phyloP scores from a whole-genome alignment of 1,284 basidiomycete genomes.

The Cryptococcus sp. region DNA sequence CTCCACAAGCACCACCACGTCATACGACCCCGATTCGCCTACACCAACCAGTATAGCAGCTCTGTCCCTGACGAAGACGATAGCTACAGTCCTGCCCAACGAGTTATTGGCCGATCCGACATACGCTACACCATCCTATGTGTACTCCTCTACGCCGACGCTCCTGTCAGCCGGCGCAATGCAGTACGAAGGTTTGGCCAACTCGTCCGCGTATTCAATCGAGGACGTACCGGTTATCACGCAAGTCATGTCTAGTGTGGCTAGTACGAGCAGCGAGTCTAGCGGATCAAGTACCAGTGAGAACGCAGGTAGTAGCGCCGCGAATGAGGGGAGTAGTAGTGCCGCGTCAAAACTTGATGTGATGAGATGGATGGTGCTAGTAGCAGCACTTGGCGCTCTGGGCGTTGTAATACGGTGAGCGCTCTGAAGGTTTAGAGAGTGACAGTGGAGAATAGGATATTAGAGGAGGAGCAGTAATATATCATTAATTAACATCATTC shows the following conservation, averaged over 20 bases:
- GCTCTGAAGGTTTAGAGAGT: too few species aligned
- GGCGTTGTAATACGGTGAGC: too few species aligned
- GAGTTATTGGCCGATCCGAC: slow-evolving; percentile 68
- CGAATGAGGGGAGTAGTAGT: not conserved
- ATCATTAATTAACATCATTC: too few species aligned
- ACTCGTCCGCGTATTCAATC: slow-evolving; percentile 29
- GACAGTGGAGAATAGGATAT: too few species aligned
- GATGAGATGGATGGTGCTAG: too few species aligned
- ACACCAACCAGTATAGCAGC: slow-evolving; percentile 35
- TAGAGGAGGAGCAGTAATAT: too few species aligned
- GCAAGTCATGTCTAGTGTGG: slow-evolving; percentile 12
- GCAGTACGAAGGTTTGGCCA: slow-evolving; percentile 40
- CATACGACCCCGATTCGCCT: slow-evolving; percentile 24
- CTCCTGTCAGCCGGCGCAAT: slow-evolving; percentile 54
- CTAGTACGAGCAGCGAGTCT: slow-evolving; percentile 2
- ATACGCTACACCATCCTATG: slow-evolving; percentile 66
- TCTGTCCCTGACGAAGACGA: slow-evolving; percentile 63
- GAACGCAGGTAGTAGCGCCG: not conserved
- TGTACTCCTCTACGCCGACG: slow-evolving; percentile 58
- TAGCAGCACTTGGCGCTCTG: too few species aligned
- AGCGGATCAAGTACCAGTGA: slow-evolving; percentile 5
- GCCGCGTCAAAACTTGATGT: not conserved
- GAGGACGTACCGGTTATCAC: slow-evolving; percentile 25
- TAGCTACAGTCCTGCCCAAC: slow-evolving; percentile 74
- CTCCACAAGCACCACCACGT: slow-evolving; percentile 5